These are phyloP conservation scores for Ceratocystis harringtonii DNA, from an alignment of 2,329 filamentous ascomycete species.

Conservation along the genomic window DNA sequence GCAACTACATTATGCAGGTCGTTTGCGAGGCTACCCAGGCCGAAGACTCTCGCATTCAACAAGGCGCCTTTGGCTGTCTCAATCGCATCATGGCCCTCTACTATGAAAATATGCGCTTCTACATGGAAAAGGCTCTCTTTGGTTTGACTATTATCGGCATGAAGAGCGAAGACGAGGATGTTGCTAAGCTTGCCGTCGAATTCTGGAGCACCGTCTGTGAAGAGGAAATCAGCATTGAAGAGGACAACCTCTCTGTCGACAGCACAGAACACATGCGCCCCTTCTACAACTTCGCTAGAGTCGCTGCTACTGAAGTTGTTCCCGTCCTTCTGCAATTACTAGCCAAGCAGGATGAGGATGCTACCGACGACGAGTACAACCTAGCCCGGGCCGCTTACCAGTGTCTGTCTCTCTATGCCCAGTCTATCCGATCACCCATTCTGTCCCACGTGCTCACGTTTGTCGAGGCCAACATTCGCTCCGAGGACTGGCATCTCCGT, in stretches of 20 bases:
- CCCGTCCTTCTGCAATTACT: constrained; percentile 78
- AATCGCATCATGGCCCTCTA: constrained; percentile 98
- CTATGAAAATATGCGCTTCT: constrained; percentile 99
- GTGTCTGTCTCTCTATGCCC: constrained; percentile 86
- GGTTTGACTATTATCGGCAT: constrained; percentile 95
- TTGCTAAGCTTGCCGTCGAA: constrained; percentile 93
- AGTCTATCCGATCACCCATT: constrained; percentile 72
- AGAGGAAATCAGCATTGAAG: constrained; percentile 94
- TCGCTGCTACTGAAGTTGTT: constrained; percentile 86
- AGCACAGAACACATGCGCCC: constrained; percentile 72
- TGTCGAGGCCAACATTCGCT: constrained; percentile 78
- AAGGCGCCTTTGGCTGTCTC: constrained; percentile 88
- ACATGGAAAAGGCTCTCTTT: constrained; percentile 99
- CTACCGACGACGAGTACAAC: constrained; percentile 94
- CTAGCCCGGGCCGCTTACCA: constrained; percentile 89
- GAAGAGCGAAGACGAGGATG: constrained; percentile 96
- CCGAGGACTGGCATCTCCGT: constrained; percentile 85
- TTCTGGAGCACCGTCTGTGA: constrained; percentile 99
- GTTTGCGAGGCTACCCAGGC: constrained; percentile 98
- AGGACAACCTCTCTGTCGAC: constrained; percentile 65
- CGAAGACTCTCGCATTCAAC: constrained; percentile 77
- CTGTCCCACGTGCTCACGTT: constrained; percentile 79
- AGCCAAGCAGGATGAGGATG: constrained; percentile 96
- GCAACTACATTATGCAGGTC: constrained; percentile 99
- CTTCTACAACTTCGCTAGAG: constrained; percentile 89